Base-by-base conservation (phyloP, 441 rosid species). In the Euphorbia celastroides region DNA sequence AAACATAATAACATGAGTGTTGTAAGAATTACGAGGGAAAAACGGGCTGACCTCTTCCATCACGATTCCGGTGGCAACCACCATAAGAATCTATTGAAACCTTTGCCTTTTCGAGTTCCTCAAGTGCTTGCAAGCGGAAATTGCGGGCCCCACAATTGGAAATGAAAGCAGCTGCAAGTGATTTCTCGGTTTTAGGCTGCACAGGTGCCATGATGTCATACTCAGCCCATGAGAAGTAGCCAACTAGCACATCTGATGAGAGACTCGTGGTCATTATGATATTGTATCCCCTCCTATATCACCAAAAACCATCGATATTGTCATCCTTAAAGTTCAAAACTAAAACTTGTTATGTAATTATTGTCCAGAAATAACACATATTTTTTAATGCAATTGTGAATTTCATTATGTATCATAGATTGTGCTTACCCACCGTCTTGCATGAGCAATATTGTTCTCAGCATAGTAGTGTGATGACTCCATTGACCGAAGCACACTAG, bases 381-480 rank as follows among this genome's bases (percentile, higher is more conserved):
- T n/a, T n/a, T n/a, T n/a, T n/a, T n/a, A n/a, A n/a, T n/a, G 38
- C 38, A 34, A 34, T 34, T 34, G 9, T 48, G 57, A 8, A 72
- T 75, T n/a, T n/a, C n/a, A 74, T 67, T 54, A 70, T 76, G 68
- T 44, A 57, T 50, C 23, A 64, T 36, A 69, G 79, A 74, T 73
- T 71, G 84, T 84, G 93, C 95, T 88, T 89, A 93, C 96, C 95
- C 92, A 93, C 97, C 96, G 86, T 85, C 93, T 85, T 81, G 98
- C 97, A 55, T 66, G 77, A 67, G 68, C 87, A 68, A 93, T 66
- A 83, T 83, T 72, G 69, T 90, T 93, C 52, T 83, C 82, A 34
- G 70, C 22, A 77, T 86, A 90, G 70, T 93, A 89, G 19, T 75
- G 76, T 57, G 97, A 78, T 51, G 98, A 87, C 79, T 93, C 98